Conservation (phyloP, 2,329 filamentous ascomycete genomes). For the Penicillium sp. region DNA sequence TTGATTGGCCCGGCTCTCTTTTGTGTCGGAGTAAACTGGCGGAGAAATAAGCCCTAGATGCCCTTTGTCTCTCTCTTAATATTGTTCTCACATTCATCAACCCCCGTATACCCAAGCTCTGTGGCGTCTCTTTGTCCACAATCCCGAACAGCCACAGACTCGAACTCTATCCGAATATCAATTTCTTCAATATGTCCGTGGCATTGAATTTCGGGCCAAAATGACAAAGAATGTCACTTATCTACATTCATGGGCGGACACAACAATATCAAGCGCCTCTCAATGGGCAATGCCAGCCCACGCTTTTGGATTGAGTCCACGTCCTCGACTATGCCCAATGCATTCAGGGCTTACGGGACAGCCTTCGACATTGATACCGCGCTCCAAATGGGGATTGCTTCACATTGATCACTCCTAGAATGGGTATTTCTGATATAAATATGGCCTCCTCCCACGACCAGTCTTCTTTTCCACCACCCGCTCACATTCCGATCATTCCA, state of each 20-base stretch:
- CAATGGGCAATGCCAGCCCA: not conserved
- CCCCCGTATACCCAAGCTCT: not conserved
- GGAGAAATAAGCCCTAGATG: not conserved
- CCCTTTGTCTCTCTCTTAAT: not conserved
- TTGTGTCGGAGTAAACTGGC: not conserved
- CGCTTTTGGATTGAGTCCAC: not conserved
- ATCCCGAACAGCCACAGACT: not conserved
- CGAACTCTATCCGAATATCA: constrained; percentile 1
- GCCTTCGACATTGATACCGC: not conserved
- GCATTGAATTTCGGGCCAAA: not conserved
- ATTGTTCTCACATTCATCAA: constrained; percentile 4
- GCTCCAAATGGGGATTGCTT: not conserved
- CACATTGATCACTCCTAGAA: not conserved
- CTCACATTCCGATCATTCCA: constrained; percentile 13
- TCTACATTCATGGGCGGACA: not conserved
- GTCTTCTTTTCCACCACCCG: constrained; percentile 10
- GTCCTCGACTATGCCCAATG: not conserved
- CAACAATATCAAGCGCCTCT: constrained; percentile 7
- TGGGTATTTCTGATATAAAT: constrained; percentile 4
- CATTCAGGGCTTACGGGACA: not conserved
- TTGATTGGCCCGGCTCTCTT: not conserved
- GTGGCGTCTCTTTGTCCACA: not conserved
- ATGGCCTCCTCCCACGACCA: not conserved
- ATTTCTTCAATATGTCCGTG: not conserved
- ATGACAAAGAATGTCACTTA: not conserved